phyloP scores from a whole-genome alignment of 495 filamentous ascomycete species.

The Letharia lupina region DNA sequence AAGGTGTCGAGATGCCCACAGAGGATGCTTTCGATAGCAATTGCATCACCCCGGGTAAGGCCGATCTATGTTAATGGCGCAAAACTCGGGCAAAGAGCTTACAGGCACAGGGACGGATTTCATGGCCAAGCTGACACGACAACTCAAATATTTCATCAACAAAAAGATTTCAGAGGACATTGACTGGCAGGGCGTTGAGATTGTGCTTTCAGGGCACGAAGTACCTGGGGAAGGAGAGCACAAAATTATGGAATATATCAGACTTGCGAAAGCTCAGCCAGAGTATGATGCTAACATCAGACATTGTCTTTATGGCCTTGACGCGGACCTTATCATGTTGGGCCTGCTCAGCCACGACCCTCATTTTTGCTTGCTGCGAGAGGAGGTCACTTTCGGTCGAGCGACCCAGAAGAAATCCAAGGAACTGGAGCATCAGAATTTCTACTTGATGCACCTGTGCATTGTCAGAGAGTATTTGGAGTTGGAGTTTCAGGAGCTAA shows the following conservation, averaged over 20 bases:
- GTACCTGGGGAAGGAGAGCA: conserved; percentile 99
- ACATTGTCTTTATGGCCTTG: conserved; percentile 94
- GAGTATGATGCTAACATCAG: conserved; percentile 91
- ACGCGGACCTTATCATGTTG: conserved; percentile 98
- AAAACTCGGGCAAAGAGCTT: conserved; percentile 8
- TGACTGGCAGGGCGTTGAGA: conserved; percentile 93
- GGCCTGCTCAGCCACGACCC: conserved; percentile 95
- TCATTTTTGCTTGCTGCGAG: conserved; percentile 92
- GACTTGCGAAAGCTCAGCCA: conserved; percentile 87
- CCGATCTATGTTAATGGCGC: not conserved
- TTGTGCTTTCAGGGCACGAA: conserved; percentile 95
- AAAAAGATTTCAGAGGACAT: conserved; percentile 96
- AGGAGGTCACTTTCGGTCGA: conserved; percentile 95
- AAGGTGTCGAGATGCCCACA: conserved; percentile 87
- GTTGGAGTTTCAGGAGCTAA: conserved; percentile 90
- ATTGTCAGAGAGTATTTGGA: conserved; percentile 96
- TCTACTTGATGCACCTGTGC: conserved; percentile 94
- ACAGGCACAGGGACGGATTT: conserved; percentile 63
- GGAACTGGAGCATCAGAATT: conserved; percentile 97
- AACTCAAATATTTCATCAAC: conserved; percentile 96
- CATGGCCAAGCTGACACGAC: conserved; percentile 88
- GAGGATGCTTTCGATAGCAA: conserved; percentile 98
- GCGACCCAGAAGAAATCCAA: conserved; percentile 79
- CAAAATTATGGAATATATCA: conserved; percentile 99
- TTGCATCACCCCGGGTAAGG: conserved; percentile 81